Percentiles rank a stretch among this genome's conserved stretches.
These are phyloP conservation scores for Punctularia strigosozonata DNA, from an alignment of 768 basidiomycete genomes.

Conservation along the genomic window DNA sequence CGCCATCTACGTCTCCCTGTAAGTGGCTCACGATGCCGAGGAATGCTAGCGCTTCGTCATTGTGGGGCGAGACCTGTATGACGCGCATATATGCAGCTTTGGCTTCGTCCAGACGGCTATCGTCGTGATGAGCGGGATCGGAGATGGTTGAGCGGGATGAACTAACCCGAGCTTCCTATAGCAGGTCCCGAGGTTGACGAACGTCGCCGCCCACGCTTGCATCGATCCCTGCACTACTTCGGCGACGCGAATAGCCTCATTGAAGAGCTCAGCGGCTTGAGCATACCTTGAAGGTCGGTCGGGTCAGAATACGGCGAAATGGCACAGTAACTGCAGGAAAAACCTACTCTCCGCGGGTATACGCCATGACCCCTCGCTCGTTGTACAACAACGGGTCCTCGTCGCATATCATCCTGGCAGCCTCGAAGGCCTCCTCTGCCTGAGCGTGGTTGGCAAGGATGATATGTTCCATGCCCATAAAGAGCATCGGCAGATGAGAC, in stretches of 20 bases:
- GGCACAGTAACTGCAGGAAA: not conserved
- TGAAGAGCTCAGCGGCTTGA: constrained; percentile 59
- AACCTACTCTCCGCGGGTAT: constrained; percentile 71
- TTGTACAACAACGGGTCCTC: constrained; percentile 85
- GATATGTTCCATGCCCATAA: constrained; percentile 98
- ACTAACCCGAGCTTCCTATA: constrained; percentile 69
- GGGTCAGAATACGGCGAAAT: not conserved
- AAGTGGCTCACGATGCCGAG: constrained; percentile 85
- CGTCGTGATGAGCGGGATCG: not conserved
- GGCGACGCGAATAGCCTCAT: constrained; percentile 68
- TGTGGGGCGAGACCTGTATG: constrained; percentile 77
- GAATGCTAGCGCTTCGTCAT: constrained; percentile 71
- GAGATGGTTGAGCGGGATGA: not conserved
- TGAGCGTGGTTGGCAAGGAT: constrained; percentile 69
- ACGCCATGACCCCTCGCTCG: constrained; percentile 89
- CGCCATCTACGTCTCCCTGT: constrained; percentile 57
- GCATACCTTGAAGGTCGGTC: constrained; percentile 54
- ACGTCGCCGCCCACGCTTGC: constrained; percentile 79
- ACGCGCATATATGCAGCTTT: constrained; percentile 66
- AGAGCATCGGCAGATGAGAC: constrained; percentile 91
- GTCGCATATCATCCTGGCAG: constrained; percentile 71
- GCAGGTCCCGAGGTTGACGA: constrained; percentile 87
- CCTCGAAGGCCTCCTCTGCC: constrained; percentile 82
- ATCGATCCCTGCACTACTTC: constrained; percentile 78
- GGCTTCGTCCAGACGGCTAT: constrained; percentile 47